A percentile compares a stretch with the other conserved stretches of the same genome.
phyloP scores from a whole-genome alignment of 768 basidiomycete species.

The Cantharellus anzutake region DNA sequence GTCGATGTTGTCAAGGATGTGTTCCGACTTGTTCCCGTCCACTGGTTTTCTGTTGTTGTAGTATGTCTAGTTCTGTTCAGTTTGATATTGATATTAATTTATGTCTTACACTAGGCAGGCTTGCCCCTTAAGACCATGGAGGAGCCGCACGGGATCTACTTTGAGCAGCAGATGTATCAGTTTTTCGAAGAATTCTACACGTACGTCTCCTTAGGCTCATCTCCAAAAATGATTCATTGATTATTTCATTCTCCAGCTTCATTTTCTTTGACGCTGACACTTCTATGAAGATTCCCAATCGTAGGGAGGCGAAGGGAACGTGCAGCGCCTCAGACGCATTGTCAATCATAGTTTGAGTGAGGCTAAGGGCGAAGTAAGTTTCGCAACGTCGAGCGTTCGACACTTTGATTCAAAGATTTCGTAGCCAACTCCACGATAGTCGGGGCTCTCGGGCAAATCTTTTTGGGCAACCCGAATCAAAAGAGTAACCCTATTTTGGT shows the following conservation, averaged over 20 bases:
- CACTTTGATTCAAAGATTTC: background rate
- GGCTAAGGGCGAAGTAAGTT: background rate
- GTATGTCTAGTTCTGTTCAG: slow-evolving; percentile 11
- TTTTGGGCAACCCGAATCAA: background rate
- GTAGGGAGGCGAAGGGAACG: background rate
- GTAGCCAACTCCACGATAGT: background rate
- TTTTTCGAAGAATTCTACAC: slow-evolving; percentile 3
- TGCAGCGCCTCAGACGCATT: background rate
- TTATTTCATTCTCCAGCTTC: background rate
- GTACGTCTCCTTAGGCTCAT: background rate
- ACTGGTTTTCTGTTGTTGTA: slow-evolving; percentile 39
- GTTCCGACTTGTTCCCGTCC: slow-evolving; percentile 38
- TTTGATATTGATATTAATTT: background rate
- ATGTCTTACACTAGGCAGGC: background rate
- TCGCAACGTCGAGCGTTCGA: background rate
- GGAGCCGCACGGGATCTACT: slow-evolving; percentile 3
- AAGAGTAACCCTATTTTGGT: background rate
- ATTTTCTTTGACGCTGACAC: background rate
- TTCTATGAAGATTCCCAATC: background rate
- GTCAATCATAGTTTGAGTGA: background rate
- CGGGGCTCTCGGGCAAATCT: background rate
- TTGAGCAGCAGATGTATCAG: slow-evolving; percentile 5
- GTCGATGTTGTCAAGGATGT: slow-evolving; percentile 52
- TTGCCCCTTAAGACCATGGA: slow-evolving; percentile 3
- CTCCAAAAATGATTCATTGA: background rate